phyloP scores from a whole-genome alignment of 2,329 filamentous ascomycete species.

The Fusarium sp. region DNA sequence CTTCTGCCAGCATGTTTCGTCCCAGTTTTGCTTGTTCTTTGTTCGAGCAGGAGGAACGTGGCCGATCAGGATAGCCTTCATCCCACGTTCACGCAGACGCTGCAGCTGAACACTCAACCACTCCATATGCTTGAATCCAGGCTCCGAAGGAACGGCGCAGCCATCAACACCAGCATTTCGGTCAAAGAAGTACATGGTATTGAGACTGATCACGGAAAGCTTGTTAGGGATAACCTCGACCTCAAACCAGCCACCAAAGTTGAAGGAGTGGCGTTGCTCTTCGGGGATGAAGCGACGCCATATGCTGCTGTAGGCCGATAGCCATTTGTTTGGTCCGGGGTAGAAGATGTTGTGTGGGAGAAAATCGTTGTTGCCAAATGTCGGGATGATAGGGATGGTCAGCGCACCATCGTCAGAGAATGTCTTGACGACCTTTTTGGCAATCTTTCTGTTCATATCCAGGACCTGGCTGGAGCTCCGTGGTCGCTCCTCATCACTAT shows the following conservation, averaged over 20 bases:
- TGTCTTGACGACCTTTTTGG: slow-evolving; percentile 79
- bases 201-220: slow-evolving; percentile 91
- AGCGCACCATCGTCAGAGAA: slow-evolving; percentile 73
- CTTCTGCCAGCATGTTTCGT: slow-evolving; percentile 98
- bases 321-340: slow-evolving; percentile 88
- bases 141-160: slow-evolving; percentile 81
- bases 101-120: slow-evolving; percentile 93
- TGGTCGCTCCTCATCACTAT: slow-evolving; percentile 85
- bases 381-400: slow-evolving; percentile 85
- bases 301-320: slow-evolving; percentile 79
- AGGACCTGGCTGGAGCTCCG: slow-evolving; percentile 82
- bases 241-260: slow-evolving; percentile 93
- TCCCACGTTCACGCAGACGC: slow-evolving; percentile 81
- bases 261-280: slow-evolving; percentile 89
- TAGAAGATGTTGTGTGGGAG: slow-evolving; percentile 95
- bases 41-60: slow-evolving; percentile 94
- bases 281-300: slow-evolving; percentile 93
- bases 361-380: slow-evolving; percentile 96
- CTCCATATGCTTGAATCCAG: slow-evolving; percentile 94
- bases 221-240: slow-evolving; percentile 89
- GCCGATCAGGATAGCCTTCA: slow-evolving; percentile 95
- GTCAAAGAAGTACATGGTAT: slow-evolving; percentile 96
- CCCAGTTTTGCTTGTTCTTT: slow-evolving; percentile 87
- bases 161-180: slow-evolving; percentile 95
- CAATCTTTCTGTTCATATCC: slow-evolving; percentile 78